Percentiles rank a stretch among this genome's conserved stretches.
phyloP scores from a whole-genome alignment of 805 yeast species.

The Pichia paraexigua region DNA sequence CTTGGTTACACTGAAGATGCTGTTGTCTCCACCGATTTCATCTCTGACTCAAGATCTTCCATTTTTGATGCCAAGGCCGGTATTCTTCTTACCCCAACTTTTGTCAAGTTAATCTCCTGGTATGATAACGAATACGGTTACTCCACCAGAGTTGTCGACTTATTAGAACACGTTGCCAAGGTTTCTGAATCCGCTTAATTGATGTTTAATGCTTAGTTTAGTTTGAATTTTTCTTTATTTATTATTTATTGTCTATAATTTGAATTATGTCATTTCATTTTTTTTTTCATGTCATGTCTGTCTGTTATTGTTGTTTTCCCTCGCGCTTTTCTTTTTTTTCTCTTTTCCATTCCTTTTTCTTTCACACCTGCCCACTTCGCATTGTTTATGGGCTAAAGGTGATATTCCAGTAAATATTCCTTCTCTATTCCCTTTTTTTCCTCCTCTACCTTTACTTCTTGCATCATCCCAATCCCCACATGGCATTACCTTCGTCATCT shows the following conservation, averaged over 20 bases:
- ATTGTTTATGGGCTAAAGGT: too few species aligned
- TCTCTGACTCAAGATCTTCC: conserved; percentile 76
- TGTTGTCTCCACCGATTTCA: conserved; percentile 86
- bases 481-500: too few species aligned
- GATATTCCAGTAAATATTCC: too few species aligned
- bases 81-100: conserved; percentile 76
- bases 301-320: too few species aligned
- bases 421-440: too few species aligned
- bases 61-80: conserved; percentile 91
- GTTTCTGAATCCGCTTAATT: conserved; percentile 24
- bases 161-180: conserved; percentile 73
- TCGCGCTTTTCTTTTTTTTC: too few species aligned
- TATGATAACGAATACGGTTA: conserved; percentile 95
- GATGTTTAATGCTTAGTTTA: neutral
- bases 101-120: conserved; percentile 90
- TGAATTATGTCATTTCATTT: too few species aligned
- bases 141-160: conserved; percentile 93
- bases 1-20: conserved; percentile 89
- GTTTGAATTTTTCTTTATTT: conserved; percentile 20
- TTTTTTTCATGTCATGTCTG: too few species aligned
- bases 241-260: too few species aligned
- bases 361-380: too few species aligned
- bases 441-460: too few species aligned
- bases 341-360: conserved; percentile 28
- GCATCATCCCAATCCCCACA: too few species aligned